Conservation (phyloP, 345 rosid genomes). For the Bretschneidera sinensis region DNA sequence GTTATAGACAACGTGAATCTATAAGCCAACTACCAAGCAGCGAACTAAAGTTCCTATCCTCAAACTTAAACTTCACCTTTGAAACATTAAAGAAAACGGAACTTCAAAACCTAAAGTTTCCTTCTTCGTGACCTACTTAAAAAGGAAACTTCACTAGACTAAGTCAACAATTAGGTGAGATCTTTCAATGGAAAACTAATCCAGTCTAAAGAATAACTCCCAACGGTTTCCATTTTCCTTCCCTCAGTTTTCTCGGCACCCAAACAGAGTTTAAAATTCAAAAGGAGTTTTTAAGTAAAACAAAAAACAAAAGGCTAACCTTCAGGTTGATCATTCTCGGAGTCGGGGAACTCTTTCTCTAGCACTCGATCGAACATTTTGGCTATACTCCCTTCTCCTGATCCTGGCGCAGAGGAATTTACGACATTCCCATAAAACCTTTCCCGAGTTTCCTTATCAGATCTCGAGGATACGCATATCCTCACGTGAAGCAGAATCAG, state of each 20-base stretch:
- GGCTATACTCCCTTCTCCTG: slow-evolving; percentile 76
- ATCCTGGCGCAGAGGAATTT: slow-evolving; percentile 60
- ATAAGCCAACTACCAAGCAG: not conserved
- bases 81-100: too few species aligned
- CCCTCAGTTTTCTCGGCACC: slow-evolving; percentile 2
- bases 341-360: slow-evolving; percentile 90
- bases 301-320: slow-evolving; percentile 39
- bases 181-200: not conserved
- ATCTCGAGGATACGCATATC: slow-evolving; percentile 45
- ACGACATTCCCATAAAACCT: slow-evolving; percentile 84
- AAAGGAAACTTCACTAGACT: too few species aligned
- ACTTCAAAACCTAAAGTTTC: not conserved
- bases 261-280: slow-evolving; percentile 1
- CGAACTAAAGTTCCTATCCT: not conserved
- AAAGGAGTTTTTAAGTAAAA: not conserved
- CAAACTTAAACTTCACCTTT: not conserved
- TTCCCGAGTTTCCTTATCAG: slow-evolving; percentile 79
- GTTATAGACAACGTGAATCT: not conserved
- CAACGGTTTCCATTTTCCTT: not conserved
- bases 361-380: slow-evolving; percentile 93
- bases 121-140: too few species aligned
- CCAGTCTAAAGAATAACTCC: not conserved
- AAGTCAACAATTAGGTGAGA: too few species aligned
- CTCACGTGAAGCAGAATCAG: slow-evolving; percentile 27
- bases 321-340: slow-evolving; percentile 89